These are phyloP conservation scores for Penicillium sp. DNA, from an alignment of 2,329 filamentous ascomycete genomes.

Conservation along the genomic window DNA sequence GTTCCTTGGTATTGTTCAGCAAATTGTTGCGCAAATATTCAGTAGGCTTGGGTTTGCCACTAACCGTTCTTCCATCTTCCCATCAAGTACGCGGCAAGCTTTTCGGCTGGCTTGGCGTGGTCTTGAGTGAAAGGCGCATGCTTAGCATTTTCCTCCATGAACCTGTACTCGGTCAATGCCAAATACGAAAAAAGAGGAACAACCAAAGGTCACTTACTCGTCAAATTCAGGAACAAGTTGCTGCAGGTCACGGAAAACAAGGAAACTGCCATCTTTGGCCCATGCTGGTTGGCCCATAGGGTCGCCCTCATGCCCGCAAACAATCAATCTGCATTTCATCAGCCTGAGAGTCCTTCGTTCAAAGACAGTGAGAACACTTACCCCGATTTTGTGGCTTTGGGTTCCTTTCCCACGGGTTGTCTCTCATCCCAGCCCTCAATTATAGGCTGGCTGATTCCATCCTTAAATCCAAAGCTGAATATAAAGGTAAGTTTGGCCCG, in stretches of 20 bases:
- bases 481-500: background rate
- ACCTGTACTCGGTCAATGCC: constrained; percentile 21
- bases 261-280: constrained; percentile 48
- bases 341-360: constrained; percentile 7
- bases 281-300: constrained; percentile 33
- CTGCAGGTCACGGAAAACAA: constrained; percentile 47
- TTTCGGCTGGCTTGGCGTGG: constrained; percentile 13
- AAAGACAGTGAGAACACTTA: constrained; percentile 11
- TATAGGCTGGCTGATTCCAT: constrained; percentile 46
- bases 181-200: background rate
- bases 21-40: background rate
- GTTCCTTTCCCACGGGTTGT: background rate
- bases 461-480: constrained; percentile 45
- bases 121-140: constrained; percentile 23
- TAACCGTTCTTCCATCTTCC: constrained; percentile 47
- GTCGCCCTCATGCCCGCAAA: constrained; percentile 42
- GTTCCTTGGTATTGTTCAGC: constrained; percentile 27
- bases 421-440: constrained; percentile 34
- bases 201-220: constrained; percentile 12
- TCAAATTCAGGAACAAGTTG: constrained; percentile 50
- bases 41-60: background rate
- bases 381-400: constrained; percentile 22
- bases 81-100: constrained; percentile 46
- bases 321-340: constrained; percentile 35
- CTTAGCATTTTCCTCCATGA: constrained; percentile 36